Base-by-base conservation (phyloP, 2,329 filamentous ascomycete species). In the Colletotrichum melonis region DNA sequence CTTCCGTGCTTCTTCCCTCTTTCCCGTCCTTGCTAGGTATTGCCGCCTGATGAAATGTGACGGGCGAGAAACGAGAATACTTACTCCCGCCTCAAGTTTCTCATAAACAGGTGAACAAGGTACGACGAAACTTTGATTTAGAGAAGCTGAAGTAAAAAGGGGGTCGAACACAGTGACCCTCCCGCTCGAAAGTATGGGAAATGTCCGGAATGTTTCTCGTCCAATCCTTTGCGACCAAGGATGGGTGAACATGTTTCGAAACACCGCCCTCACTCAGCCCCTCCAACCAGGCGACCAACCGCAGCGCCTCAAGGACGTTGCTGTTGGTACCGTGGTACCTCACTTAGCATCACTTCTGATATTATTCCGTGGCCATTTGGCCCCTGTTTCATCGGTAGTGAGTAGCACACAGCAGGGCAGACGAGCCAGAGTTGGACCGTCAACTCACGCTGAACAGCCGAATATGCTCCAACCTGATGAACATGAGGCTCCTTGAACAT, bases 321-420 rank as follows among this genome's bases (percentile, higher is more conserved):
- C 22, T 11, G 35, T 60, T 49, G 54, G 67, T 30, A 19, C 38
- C 35, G 9, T 49, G 54, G 67, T 30, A 12, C 30, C 35, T 16
- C 28, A 55, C 46, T 22, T 22, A 11, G 24, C 22, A 5, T 12
- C 57, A 19, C 35, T 55, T 57, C 14, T 42, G 28, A 16, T 55
- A 60, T 28, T 66, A 42, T 42, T 60, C 24, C 52, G 30, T 62
- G 70, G 28, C 55, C 26, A 26, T 59, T 46, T 59, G 30, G 69
- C 66, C 65, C 69, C 70, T 72, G 70, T 72, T 72, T 73, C 70
- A 73, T 60, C 67, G 68, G 46, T 62, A 73, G 59, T 73, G 60
- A 11, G 42, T 49, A 49, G 42, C 42, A 22, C 42, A n/a, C 42
- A 19, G 42, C 9, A 49, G 12, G 7, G 42, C 42, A 22, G 42